phyloP scores from a whole-genome alignment of 495 filamentous ascomycete species.

The Hypoxylon cercidicola region DNA sequence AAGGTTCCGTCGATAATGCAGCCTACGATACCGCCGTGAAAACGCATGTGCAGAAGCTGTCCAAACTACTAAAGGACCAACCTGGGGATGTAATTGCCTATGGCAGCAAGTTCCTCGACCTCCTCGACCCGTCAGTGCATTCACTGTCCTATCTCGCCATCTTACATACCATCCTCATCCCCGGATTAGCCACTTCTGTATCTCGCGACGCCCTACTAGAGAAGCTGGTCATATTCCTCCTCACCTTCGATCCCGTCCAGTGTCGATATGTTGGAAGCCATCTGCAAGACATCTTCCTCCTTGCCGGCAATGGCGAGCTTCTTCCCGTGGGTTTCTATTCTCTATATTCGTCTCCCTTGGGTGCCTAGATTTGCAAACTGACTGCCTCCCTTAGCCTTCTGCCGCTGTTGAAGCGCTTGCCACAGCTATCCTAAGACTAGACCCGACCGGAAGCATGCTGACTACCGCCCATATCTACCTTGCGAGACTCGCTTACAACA shows the following conservation, averaged over 20 bases:
- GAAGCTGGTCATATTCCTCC: constrained; percentile 52
- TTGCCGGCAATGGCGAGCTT: constrained; percentile 39
- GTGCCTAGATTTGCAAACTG: constrained; percentile 2
- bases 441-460: constrained; percentile 75
- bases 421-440: constrained; percentile 75
- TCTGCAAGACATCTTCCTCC: constrained; percentile 46
- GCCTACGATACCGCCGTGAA: constrained; percentile 42
- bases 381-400: constrained; percentile 56
- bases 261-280: constrained; percentile 53
- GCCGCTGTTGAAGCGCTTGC: constrained; percentile 69
- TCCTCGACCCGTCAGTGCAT: constrained; percentile 52
- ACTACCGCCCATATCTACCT: constrained; percentile 74
- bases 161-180: constrained; percentile 45
- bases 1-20: constrained; percentile 43
- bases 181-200: constrained; percentile 24
- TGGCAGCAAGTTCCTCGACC: constrained; percentile 46
- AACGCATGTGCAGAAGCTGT: constrained; percentile 47
- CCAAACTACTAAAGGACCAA: constrained; percentile 46
- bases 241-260: constrained; percentile 57
- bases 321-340: constrained; percentile 50
- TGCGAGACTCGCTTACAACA: constrained; percentile 65
- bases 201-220: constrained; percentile 44
- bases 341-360: background rate
- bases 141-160: constrained; percentile 58
- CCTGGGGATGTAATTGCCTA: constrained; percentile 22